A percentile compares a stretch with the other conserved stretches of the same genome.
These are phyloP conservation scores for Coniochaeta hoffmannii DNA, from an alignment of 2,329 filamentous ascomycete species.

Conservation along the genomic window DNA sequence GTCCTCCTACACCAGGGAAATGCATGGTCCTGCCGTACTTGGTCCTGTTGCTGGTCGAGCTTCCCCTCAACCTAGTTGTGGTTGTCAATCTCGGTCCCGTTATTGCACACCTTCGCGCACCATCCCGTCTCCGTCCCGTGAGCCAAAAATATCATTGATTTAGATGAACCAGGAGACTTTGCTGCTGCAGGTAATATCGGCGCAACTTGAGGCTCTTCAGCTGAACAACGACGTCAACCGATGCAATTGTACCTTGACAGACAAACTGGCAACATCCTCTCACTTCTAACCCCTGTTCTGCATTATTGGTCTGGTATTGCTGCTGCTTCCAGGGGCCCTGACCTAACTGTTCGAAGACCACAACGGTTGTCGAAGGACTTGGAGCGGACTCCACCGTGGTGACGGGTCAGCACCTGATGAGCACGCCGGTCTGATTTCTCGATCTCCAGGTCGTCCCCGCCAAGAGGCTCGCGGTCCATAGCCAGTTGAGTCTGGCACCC, in stretches of 20 bases:
- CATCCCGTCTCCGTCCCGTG: conserved; percentile 6
- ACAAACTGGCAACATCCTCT: background rate
- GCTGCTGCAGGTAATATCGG: conserved; percentile 7
- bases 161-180: conserved; percentile 7
- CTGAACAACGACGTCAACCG: background rate
- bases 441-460: background rate
- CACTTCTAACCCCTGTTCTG: background rate
- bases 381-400: background rate
- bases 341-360: background rate
- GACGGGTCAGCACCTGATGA: too few relatives aligned
- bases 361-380: background rate
- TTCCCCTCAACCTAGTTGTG: background rate
- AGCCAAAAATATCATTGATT: conserved; percentile 14
- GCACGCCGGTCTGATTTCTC: background rate
- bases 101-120: conserved; percentile 4
- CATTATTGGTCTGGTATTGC: background rate
- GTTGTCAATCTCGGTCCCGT: conserved; percentile 13
- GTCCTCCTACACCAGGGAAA: background rate
- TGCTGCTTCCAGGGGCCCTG: background rate
- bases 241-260: background rate
- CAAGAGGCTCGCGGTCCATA: background rate
- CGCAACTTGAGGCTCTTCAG: conserved; percentile 12
- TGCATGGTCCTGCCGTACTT: background rate
- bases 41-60: background rate
- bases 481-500: background rate